phyloP scores from a whole-genome alignment of 139 green algal genomes.

The Chlamydomonas applanata region DNA sequence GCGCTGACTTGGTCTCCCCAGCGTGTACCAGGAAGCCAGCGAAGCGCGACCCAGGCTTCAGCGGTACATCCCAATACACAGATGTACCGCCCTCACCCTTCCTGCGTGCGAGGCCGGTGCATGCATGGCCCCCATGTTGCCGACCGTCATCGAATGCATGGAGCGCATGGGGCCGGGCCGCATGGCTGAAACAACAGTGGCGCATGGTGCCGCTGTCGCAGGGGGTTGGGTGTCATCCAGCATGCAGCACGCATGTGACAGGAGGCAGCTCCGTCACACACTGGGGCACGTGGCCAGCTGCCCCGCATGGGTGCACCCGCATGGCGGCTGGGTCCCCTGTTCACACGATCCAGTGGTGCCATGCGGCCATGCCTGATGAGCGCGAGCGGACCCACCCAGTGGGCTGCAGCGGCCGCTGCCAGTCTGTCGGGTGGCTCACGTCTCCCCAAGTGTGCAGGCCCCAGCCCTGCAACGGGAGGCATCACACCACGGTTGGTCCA shows the following conservation, averaged over 20 bases:
- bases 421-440: constrained; percentile 29
- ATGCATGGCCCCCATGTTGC: constrained; percentile 1
- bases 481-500: neutral
- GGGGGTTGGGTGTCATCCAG: too few relatives aligned
- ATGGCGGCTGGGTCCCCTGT: neutral
- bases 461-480: constrained; percentile 35
- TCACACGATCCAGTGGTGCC: too few relatives aligned
- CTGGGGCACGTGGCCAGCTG: too few relatives aligned
- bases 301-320: too few relatives aligned
- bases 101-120: too few relatives aligned
- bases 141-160: constrained; percentile 5
- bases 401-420: constrained; percentile 28
- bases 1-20: constrained; percentile 50
- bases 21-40: constrained; percentile 52
- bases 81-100: too few relatives aligned
- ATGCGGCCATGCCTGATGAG: too few relatives aligned
- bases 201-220: neutral
- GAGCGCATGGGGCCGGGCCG: neutral
- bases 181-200: neutral
- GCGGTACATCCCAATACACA: constrained; percentile 43
- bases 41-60: constrained; percentile 20
- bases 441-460: constrained; percentile 55
- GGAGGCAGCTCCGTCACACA: too few relatives aligned
- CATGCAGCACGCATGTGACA: too few relatives aligned
- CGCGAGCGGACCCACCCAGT: constrained; percentile 6